A percentile compares a stretch with the other conserved stretches of the same genome.
Evolutionary conservation across 768 basidiomycete species (phyloP).

Genomic region (Udeniomyces megalosporus): DNA sequence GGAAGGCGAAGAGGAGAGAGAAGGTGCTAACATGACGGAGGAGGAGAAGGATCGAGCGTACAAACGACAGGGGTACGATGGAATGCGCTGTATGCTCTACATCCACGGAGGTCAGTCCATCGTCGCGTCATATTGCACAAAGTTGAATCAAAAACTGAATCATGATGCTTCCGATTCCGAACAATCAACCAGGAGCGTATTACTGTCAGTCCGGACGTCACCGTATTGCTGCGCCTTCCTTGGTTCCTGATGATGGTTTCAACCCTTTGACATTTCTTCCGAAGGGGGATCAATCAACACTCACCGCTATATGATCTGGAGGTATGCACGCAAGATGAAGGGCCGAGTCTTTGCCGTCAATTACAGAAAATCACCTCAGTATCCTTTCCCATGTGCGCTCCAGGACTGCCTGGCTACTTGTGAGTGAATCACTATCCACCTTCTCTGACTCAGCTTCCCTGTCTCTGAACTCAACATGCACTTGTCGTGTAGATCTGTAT

Average conservation of each 20-base stretch:
- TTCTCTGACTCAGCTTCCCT: neutral
- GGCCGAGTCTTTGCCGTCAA: slow-evolving; percentile 27
- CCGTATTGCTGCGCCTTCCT: neutral
- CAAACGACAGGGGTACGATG: slow-evolving; percentile 17
- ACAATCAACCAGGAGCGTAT: too few species aligned
- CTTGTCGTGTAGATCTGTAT: slow-evolving; percentile 24
- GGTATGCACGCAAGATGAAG: slow-evolving; percentile 30
- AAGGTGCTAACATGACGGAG: slow-evolving; percentile 32
- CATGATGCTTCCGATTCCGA: slow-evolving; percentile 10
- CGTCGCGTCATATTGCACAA: too few species aligned
- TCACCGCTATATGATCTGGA: slow-evolving; percentile 30
- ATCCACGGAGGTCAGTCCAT: slow-evolving; percentile 25
- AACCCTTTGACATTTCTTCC: neutral
- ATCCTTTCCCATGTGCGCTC: slow-evolving; percentile 25
- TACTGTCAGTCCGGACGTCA: too few species aligned
- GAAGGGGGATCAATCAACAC: slow-evolving; percentile 26
- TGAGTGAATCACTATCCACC: neutral
- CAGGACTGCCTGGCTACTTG: slow-evolving; percentile 10
- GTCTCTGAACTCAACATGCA: neutral
- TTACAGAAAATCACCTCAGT: slow-evolving; percentile 25
- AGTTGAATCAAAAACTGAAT: too few species aligned
- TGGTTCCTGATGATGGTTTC: neutral
- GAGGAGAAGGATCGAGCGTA: slow-evolving; percentile 42
- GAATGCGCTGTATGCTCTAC: slow-evolving; percentile 26
- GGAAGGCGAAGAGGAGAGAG: neutral